Evolutionary conservation across 2,329 filamentous ascomycete species (phyloP).

Genomic region (Microascus cirrosus): DNA sequence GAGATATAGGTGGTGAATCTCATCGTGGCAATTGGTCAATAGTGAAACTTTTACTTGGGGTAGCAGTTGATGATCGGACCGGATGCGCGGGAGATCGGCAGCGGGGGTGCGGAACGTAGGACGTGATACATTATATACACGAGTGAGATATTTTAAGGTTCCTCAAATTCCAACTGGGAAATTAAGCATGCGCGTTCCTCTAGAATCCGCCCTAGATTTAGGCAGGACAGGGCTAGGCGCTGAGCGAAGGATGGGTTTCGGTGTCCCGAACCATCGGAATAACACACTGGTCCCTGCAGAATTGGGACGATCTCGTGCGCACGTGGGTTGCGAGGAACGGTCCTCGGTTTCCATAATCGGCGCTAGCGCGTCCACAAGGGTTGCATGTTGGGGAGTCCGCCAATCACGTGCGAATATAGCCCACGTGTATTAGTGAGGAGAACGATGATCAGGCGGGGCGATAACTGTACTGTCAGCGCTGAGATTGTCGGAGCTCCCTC

Average conservation of each 20-base stretch:
- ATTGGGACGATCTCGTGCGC: too few species aligned
- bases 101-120: neutral
- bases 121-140: neutral
- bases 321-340: too few species aligned
- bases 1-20: neutral
- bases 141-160: neutral
- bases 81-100: neutral
- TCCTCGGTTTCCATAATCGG: too few species aligned
- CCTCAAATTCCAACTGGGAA: neutral
- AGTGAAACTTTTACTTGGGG: neutral
- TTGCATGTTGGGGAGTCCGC: too few species aligned
- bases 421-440: neutral
- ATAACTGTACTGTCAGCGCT: too few species aligned
- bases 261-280: neutral
- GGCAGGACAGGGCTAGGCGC: too few species aligned
- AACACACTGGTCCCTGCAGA: neutral
- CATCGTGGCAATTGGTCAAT: neutral
- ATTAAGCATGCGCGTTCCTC: neutral
- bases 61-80: neutral
- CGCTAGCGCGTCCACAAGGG: too few species aligned
- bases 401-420: neutral
- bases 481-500: too few species aligned
- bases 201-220: too few species aligned
- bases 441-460: too few species aligned
- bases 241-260: neutral